These are phyloP conservation scores for Strigomonas culicis DNA, from an alignment of 208 protist species.

Conservation along the genomic window DNA sequence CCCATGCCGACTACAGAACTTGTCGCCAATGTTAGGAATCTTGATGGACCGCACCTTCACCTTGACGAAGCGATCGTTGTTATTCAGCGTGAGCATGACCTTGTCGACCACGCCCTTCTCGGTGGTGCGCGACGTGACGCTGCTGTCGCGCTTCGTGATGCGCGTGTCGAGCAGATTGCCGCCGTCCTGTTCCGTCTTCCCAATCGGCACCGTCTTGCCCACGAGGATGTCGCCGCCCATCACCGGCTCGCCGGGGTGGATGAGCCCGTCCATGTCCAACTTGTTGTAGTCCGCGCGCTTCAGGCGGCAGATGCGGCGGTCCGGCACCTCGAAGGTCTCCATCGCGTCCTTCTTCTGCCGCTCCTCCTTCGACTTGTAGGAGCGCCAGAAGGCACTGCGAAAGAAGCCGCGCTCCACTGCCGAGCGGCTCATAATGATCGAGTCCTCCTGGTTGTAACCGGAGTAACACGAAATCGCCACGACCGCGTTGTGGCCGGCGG, in stretches of 20 bases:
- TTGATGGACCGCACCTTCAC: constrained; percentile 93
- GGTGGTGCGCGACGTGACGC: constrained; percentile 70
- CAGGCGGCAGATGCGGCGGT: constrained; percentile 69
- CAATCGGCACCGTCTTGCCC: constrained; percentile 86
- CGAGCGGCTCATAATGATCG: constrained; percentile 97
- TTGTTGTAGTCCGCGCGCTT: constrained; percentile 94
- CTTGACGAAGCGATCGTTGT: constrained; percentile 90
- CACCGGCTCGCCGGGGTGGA: constrained; percentile 81
- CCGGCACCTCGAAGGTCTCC: constrained; percentile 94
- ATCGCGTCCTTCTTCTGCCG: constrained; percentile 45
- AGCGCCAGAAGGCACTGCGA: constrained; percentile 93
- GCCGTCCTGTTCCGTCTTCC: constrained; percentile 31
- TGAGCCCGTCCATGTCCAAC: constrained; percentile 96
- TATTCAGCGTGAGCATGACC: constrained; percentile 93
- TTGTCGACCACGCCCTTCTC: constrained; percentile 95
- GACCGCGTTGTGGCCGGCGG: constrained; percentile 98
- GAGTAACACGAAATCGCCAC: constrained; percentile 99
- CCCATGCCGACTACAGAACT: constrained; percentile 99
- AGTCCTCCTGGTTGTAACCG: constrained; percentile 99
- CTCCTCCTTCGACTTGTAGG: constrained; percentile 82
- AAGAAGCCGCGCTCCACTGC: constrained; percentile 97
- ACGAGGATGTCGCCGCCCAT: constrained; percentile 90
- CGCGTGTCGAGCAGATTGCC: constrained; percentile 50
- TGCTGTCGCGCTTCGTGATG: constrained; percentile 81
- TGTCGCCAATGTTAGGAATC: constrained; percentile 99